Evolutionary conservation across 2,329 filamentous ascomycete species (phyloP), one percentile per base, ranked within the genome.

Genomic region (Exophiala xenobiotica): DNA sequence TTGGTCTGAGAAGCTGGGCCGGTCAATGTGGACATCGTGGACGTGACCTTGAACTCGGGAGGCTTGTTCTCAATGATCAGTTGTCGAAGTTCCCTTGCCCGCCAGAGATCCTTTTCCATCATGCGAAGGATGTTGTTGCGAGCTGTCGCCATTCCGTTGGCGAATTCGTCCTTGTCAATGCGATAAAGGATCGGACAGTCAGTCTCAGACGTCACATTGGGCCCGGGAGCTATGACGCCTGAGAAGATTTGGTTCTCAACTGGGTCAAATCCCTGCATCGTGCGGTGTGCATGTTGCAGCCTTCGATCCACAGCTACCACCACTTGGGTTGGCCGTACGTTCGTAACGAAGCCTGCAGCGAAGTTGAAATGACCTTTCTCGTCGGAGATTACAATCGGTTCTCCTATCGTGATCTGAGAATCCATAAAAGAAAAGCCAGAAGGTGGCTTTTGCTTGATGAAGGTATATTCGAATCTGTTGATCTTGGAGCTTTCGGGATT

Each of bases 121-220:
- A 96, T 81, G 60, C 91, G 88, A 24, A 97, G 82, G 1, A 99
- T 79, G 61, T 97, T 99, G 70, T 96, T 96, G 46, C 93, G 85
- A 39, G 96, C 88, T 23, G 87, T 87, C 2, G 93, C 90, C 89
- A 99, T 95, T 51, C 93, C 93, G 63, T 95, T 97, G 70, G 90
- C 95, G 70, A 99, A 99, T 65, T 99, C 93, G 63, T 99, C 93
- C 67, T 96, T 96, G 70, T 99, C 93, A 3, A 99, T 76, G 19
- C 93, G 86, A 63, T 96, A 99, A 33, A 79, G 69, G 4, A 78
- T 75, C 50, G 81, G 73, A 56, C 42, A 59, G 56, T 46, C 60
- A 51, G 7, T 14, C 23, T 46, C 39, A 49, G 29, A 27, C 3
- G 22, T 16, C 27, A 39, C 44, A 6, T 20, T 11, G 22, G n/a